These are phyloP conservation scores for Tausonia pullulans DNA, from an alignment of 1,284 basidiomycete species.

Conservation along the genomic window DNA sequence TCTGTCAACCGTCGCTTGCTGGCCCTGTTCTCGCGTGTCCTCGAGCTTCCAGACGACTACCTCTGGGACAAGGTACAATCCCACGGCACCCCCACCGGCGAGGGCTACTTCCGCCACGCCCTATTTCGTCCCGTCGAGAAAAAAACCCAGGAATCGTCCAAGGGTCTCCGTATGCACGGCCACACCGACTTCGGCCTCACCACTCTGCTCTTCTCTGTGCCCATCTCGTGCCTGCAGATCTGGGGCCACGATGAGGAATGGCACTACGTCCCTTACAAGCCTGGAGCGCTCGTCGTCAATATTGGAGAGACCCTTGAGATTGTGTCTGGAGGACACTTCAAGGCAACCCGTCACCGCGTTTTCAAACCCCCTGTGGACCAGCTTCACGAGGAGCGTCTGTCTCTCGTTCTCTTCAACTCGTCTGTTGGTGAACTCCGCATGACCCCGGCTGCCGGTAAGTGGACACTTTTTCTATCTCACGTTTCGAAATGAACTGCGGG, in stretches of 20 bases:
- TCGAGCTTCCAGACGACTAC: conserved; percentile 36
- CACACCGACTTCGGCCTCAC: conserved; percentile 38
- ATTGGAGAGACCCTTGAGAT: conserved; percentile 29
- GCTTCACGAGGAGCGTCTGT: conserved; percentile 31
- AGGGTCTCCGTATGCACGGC: conserved; percentile 36
- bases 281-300: conserved; percentile 27
- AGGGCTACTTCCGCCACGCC: conserved; percentile 37
- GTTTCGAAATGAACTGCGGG: no score
- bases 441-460: conserved; percentile 25
- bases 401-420: conserved; percentile 36
- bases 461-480: no score
- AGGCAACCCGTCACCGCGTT: conserved; percentile 36
- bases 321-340: conserved; percentile 29
- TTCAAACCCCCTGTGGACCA: conserved; percentile 36
- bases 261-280: conserved; percentile 34
- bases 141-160: conserved; percentile 28
- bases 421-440: conserved; percentile 32
- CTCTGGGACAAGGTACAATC: conserved; percentile 36
- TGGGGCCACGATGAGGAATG: conserved; percentile 35
- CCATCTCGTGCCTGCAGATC: conserved; percentile 37
- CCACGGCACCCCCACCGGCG: conserved; percentile 30
- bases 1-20: conserved; percentile 34
- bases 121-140: conserved; percentile 34
- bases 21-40: conserved; percentile 33
- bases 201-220: conserved; percentile 32